These are phyloP conservation scores for Pseudozyma thailandica DNA, from an alignment of 1,284 basidiomycete species.

Conservation along the genomic window DNA sequence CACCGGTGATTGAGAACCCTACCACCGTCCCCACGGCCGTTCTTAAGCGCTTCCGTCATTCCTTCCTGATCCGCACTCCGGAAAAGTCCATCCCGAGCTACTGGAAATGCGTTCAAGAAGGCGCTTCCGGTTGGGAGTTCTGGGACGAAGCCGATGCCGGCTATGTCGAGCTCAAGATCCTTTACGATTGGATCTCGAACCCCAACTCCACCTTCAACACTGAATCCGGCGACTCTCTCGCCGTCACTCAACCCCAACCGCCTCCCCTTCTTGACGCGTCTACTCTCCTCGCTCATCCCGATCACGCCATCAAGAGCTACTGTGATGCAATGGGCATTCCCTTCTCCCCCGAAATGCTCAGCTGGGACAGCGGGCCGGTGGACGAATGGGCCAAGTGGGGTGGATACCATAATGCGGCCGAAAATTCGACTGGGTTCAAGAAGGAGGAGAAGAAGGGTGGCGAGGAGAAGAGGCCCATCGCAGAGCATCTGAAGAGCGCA, in stretches of 20 bases:
- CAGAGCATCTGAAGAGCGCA: slow-evolving; percentile 46
- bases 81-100: slow-evolving; percentile 62
- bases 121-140: slow-evolving; percentile 61
- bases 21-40: slow-evolving; percentile 60
- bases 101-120: slow-evolving; percentile 63
- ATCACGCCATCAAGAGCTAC: slow-evolving; percentile 52
- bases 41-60: slow-evolving; percentile 61
- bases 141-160: slow-evolving; percentile 64
- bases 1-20: slow-evolving; percentile 63
- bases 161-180: slow-evolving; percentile 57
- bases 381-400: slow-evolving; percentile 65
- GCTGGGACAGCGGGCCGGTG: slow-evolving; percentile 60
- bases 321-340: slow-evolving; percentile 61
- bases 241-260: slow-evolving; percentile 51
- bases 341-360: slow-evolving; percentile 58
- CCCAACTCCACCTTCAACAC: slow-evolving; percentile 60
- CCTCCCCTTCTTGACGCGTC: slow-evolving; percentile 61
- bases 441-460: slow-evolving; percentile 19
- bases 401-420: slow-evolving; percentile 61
- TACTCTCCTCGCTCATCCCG: slow-evolving; percentile 54
- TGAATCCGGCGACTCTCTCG: slow-evolving; percentile 22
- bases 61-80: slow-evolving; percentile 65
- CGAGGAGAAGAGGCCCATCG: slow-evolving; percentile 37
- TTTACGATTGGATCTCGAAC: slow-evolving; percentile 63
- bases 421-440: slow-evolving; percentile 63